These are phyloP conservation scores for Delonix regia DNA, from an alignment of 306 rosid species.

Conservation along the genomic window DNA sequence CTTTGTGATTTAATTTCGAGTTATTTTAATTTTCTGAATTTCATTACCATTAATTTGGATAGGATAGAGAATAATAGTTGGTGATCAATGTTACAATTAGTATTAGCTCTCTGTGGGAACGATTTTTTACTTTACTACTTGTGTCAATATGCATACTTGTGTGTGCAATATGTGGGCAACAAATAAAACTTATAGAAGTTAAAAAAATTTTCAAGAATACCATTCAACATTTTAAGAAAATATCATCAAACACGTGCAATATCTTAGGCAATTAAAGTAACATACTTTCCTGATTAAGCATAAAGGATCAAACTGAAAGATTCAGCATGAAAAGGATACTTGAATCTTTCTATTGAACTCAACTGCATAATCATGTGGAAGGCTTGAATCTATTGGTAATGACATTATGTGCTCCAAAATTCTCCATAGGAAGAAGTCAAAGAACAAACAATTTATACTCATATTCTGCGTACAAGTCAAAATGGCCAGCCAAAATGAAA, in stretches of 20 bases:
- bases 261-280: background rate
- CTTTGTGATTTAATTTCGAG: too few relatives aligned
- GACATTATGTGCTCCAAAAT: constrained; percentile 71
- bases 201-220: background rate
- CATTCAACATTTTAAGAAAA: background rate
- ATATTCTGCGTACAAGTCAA: constrained; percentile 28
- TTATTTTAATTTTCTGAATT: too few relatives aligned
- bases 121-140: too few relatives aligned
- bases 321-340: constrained; percentile 68
- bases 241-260: background rate
- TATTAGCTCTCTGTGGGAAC: too few relatives aligned
- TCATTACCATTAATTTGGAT: too few relatives aligned
- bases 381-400: constrained; percentile 66
- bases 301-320: background rate
- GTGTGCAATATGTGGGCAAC: too few relatives aligned
- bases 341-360: constrained; percentile 67
- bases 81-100: too few relatives aligned
- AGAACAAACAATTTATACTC: constrained; percentile 26
- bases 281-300: background rate
- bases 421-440: constrained; percentile 52
- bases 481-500: constrained; percentile 18
- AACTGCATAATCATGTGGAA: constrained; percentile 70
- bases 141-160: too few relatives aligned
- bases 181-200: too few relatives aligned
- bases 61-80: too few relatives aligned